Evolutionary conservation across 345 rosid species (phyloP).

Genomic region (Diplotaxis tenuifolia): DNA sequence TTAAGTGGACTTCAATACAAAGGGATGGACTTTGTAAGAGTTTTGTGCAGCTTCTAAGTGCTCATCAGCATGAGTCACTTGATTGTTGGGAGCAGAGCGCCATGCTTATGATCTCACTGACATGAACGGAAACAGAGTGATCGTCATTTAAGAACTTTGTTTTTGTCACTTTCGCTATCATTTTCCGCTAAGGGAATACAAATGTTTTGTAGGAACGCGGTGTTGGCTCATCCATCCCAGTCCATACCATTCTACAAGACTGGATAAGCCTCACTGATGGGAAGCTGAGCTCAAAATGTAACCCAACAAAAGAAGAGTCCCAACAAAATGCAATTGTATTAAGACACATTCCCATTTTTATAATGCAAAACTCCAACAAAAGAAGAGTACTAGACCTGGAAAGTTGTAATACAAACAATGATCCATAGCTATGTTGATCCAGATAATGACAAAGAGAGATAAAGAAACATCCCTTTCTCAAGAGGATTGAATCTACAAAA

Average conservation of each 20-base stretch:
- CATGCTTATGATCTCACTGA: slow-evolving; percentile 86
- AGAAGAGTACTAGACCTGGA: neutral
- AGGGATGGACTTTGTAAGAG: slow-evolving; percentile 91
- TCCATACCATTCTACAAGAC: slow-evolving; percentile 82
- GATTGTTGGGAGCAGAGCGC: slow-evolving; percentile 82
- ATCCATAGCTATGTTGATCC: neutral
- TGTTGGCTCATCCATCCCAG: slow-evolving; percentile 82
- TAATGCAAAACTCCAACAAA: neutral
- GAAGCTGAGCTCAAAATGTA: slow-evolving; percentile 91
- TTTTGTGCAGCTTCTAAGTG: slow-evolving; percentile 93
- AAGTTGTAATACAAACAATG: slow-evolving; percentile 8
- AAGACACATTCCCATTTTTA: neutral
- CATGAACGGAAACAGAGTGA: slow-evolving; percentile 82
- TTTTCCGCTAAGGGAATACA: neutral
- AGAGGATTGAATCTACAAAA: neutral
- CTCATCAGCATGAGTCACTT: slow-evolving; percentile 89
- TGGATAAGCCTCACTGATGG: slow-evolving; percentile 93
- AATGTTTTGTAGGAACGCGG: slow-evolving; percentile 78
- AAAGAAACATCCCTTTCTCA: neutral
- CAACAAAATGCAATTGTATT: neutral
- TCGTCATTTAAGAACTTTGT: slow-evolving; percentile 75
- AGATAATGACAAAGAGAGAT: neutral
- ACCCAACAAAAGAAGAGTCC: too few relatives aligned
- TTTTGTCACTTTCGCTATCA: neutral
- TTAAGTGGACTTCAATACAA: slow-evolving; percentile 77